phyloP scores from a whole-genome alignment of 1,284 basidiomycete genomes.

The Polyporus tsugae region DNA sequence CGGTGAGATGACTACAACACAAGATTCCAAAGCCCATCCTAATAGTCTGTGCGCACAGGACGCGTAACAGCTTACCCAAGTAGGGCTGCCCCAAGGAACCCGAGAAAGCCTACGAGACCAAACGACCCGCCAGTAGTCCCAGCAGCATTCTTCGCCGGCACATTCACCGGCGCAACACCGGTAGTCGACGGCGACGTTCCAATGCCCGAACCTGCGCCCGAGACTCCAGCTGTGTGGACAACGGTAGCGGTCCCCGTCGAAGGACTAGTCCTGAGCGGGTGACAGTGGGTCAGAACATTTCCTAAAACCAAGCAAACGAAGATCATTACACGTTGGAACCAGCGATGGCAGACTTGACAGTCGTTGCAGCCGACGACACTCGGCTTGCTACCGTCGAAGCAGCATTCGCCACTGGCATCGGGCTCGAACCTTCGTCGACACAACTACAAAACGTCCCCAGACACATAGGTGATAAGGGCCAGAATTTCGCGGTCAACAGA shows the following conservation, averaged over 20 bases:
- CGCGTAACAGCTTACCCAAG: slow-evolving; percentile 14
- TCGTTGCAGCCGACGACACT: not conserved
- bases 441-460: slow-evolving; percentile 37
- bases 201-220: not conserved
- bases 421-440: slow-evolving; percentile 25
- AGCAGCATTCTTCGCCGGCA: slow-evolving; percentile 26
- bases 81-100: slow-evolving; percentile 27
- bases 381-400: slow-evolving; percentile 10
- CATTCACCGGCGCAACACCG: not conserved
- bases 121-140: slow-evolving; percentile 24
- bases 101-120: slow-evolving; percentile 28
- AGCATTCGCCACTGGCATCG: slow-evolving; percentile 13
- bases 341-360: not conserved
- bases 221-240: not conserved
- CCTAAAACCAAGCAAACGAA: not conserved
- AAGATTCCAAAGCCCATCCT: slow-evolving; percentile 5
- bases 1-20: slow-evolving; percentile 21
- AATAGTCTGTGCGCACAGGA: slow-evolving; percentile 23
- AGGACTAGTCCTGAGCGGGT: not conserved
- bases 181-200: not conserved
- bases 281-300: not conserved
- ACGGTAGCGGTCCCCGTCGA: not conserved
- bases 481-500: not conserved
- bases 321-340: not conserved
- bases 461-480: not conserved